A percentile compares a stretch with the other conserved stretches of the same genome.
phyloP scores from a whole-genome alignment of 2,329 filamentous ascomycete species.

The Penicillium sp. region DNA sequence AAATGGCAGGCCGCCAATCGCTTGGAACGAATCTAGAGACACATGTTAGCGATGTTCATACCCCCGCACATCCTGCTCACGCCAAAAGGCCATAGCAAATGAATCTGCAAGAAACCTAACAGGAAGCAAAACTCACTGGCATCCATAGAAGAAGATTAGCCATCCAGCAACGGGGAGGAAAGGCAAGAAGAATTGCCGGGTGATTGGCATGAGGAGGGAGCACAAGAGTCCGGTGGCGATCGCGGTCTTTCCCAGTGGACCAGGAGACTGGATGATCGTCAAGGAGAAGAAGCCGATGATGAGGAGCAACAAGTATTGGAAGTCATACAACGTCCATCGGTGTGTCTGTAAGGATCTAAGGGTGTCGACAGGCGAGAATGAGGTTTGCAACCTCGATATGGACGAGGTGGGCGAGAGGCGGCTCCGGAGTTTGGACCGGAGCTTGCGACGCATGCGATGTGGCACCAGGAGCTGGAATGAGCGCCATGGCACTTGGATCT shows the following conservation, averaged over 20 bases:
- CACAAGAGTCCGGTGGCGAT: conserved; percentile 66
- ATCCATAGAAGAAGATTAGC: conserved; percentile 88
- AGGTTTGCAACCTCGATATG: conserved; percentile 75
- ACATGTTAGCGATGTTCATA: conserved; percentile 21
- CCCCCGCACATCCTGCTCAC: background rate
- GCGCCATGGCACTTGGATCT: conserved; percentile 50
- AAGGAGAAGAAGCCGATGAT: conserved; percentile 79
- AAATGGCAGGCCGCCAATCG: conserved; percentile 87
- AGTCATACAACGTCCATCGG: conserved; percentile 78
- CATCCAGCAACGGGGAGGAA: conserved; percentile 82
- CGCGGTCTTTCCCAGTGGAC: conserved; percentile 73
- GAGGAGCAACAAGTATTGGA: conserved; percentile 76
- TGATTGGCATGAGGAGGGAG: conserved; percentile 76
- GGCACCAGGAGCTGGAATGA: conserved; percentile 56
- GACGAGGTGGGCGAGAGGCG: conserved; percentile 67
- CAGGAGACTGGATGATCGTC: conserved; percentile 74
- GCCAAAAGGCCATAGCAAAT: background rate
- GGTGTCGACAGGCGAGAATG: conserved; percentile 77
- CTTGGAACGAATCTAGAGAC: conserved; percentile 74
- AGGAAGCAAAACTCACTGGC: conserved; percentile 66
- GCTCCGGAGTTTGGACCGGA: conserved; percentile 68
- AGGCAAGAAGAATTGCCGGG: conserved; percentile 87
- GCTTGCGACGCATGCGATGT: conserved; percentile 64
- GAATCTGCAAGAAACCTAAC: background rate
- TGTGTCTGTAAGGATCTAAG: conserved; percentile 73